These are phyloP conservation scores for Solanum raphanifolium DNA, from an alignment of 257 asterid genomes.

Conservation along the genomic window DNA sequence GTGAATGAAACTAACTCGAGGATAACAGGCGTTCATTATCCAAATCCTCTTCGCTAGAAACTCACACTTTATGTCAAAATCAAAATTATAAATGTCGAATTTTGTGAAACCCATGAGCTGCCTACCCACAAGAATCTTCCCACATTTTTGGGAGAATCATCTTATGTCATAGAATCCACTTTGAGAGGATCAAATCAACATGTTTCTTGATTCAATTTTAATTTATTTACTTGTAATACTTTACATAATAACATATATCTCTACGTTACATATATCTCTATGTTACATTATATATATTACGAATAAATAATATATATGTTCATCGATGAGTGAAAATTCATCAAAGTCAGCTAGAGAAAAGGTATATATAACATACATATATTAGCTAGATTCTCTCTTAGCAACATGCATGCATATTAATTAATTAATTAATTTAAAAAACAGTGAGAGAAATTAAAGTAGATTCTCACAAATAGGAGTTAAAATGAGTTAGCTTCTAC, in stretches of 20 bases:
- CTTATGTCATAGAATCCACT: not conserved
- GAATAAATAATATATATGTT: not conserved
- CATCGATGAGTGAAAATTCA: not conserved
- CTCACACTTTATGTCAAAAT: not conserved
- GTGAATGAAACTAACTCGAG: not conserved
- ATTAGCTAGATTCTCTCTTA: not conserved
- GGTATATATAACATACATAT: not conserved
- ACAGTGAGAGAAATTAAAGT: not conserved
- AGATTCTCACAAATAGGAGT: not conserved
- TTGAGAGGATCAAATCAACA: not conserved
- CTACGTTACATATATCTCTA: not conserved
- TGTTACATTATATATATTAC: not conserved
- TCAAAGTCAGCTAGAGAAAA: not conserved
- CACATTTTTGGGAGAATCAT: not conserved
- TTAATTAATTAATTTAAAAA: not conserved
- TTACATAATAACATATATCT: not conserved
- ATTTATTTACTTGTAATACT: not conserved
- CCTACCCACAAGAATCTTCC: not conserved
- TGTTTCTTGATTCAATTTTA: not conserved
- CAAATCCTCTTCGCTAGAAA: not conserved
- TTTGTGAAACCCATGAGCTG: not conserved
- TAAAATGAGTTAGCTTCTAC: not conserved
- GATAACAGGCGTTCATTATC: not conserved
- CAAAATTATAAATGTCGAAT: not conserved
- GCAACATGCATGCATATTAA: not conserved